Base-by-base conservation (phyloP, 768 basidiomycete species). In the Dacryopinax spathularia region DNA sequence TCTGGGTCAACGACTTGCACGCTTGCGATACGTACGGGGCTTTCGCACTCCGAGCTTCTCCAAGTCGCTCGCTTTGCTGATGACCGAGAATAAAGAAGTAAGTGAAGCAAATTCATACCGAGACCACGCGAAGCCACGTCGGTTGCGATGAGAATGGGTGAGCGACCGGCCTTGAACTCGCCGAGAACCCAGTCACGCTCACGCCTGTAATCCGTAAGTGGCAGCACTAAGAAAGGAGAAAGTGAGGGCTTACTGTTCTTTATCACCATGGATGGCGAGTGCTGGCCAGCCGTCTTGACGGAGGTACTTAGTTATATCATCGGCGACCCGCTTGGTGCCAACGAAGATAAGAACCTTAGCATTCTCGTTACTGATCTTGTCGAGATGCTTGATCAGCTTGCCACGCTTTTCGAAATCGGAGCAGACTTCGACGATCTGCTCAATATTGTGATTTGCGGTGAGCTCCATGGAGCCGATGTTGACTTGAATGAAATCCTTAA, bases 281-380 rank as follows among this genome's bases (percentile, higher is more conserved):
- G 96, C 96, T n/a, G 96, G 96, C 96, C 96, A 99, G 15, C 96
- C 96, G 71, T 99, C 96, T 80, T 90, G 88, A 64, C 96, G 88
- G 64, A 99, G 80, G 71, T 92, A 94, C 76, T 97, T 98, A 20
- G 96, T 99, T 70, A 99, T 88, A 67, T 99, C 96, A 74, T 99
- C 96, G 60, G 96, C 96, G 64, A 95, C 91, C 56, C 95, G 83
- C 77, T 98, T 99, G 27, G 96, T 99, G 20, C 86, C 93, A 66
- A 97, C 93, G 74, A 99, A 99, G 72, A 99, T 99, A 67, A 99
- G 82, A 56, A 99, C 96, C 76, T 99, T 99, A 48, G 94, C 96
- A 72, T 96, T 94, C 77, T 98, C 93, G 59, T 87, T 79, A 66
- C 91, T 92, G 76, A 98, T 97, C 75, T 90, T 86, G 71, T 98